Percentiles rank a stretch among this genome's conserved stretches.
These are phyloP conservation scores for Turritis glabra DNA, from an alignment of 345 rosid genomes.

Conservation along the genomic window DNA sequence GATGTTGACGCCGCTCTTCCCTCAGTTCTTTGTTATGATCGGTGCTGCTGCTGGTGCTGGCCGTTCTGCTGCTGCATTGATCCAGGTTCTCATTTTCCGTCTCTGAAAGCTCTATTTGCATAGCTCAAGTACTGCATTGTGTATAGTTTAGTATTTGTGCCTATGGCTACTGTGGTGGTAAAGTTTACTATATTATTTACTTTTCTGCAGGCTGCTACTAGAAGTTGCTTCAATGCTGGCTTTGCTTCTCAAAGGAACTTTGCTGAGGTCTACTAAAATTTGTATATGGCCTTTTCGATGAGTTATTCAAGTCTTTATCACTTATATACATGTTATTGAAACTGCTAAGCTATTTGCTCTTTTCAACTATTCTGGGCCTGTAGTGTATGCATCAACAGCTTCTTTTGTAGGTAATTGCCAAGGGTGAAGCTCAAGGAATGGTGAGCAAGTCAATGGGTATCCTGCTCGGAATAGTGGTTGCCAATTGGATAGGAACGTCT, in stretches of 20 bases:
- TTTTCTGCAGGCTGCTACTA: constrained; percentile 73
- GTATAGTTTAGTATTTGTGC: neutral
- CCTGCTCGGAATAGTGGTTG: constrained; percentile 79
- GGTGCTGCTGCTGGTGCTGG: constrained; percentile 96
- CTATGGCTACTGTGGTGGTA: neutral
- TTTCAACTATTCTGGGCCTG: neutral
- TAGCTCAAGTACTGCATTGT: constrained; percentile 8
- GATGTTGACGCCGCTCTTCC: constrained; percentile 90
- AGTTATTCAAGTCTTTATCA: neutral
- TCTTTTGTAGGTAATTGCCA: constrained; percentile 78
- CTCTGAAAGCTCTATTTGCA: neutral
- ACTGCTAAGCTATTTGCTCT: neutral
- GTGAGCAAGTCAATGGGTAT: constrained; percentile 90
- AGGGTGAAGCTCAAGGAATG: constrained; percentile 99
- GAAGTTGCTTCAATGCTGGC: constrained; percentile 97
- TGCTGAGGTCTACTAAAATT: constrained; percentile 71
- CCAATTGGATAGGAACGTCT: constrained; percentile 73
- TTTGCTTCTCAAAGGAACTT: constrained; percentile 99
- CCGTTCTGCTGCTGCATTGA: constrained; percentile 90
- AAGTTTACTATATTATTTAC: neutral
- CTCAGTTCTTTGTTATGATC: constrained; percentile 70
- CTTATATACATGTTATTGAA: neutral
- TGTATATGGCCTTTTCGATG: neutral
- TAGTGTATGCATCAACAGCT: constrained; percentile 2
- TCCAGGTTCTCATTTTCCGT: constrained; percentile 54